Conservation (phyloP, 495 filamentous ascomycete genomes). For the Penicillium coffeae region DNA sequence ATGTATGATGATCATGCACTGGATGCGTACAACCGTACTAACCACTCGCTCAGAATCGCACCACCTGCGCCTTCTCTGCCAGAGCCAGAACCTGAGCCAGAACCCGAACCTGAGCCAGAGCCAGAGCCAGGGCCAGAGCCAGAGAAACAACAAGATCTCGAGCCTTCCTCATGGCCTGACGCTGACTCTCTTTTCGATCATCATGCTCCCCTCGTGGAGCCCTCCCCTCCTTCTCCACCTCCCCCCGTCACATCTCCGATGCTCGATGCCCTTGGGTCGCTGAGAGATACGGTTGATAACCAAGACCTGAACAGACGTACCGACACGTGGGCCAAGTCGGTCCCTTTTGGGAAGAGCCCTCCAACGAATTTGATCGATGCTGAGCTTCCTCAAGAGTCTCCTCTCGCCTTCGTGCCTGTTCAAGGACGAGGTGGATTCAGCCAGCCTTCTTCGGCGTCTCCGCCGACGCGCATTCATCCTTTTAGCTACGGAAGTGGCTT, state of each 20-base stretch:
- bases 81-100: neutral
- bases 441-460: conserved; percentile 49
- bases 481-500: conserved; percentile 44
- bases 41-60: neutral
- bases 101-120: neutral
- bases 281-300: conserved; percentile 25
- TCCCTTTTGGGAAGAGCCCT: conserved; percentile 49
- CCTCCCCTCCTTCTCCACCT: neutral
- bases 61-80: neutral
- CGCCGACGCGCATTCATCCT: conserved; percentile 41
- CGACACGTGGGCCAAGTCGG: conserved; percentile 47
- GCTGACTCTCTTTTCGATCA: conserved; percentile 21
- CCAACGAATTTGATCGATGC: conserved; percentile 43
- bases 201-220: conserved; percentile 15
- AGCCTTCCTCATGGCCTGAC: conserved; percentile 34
- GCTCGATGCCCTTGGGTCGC: conserved; percentile 38
- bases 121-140: neutral
- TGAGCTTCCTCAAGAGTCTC: conserved; percentile 41
- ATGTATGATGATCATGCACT: conserved; percentile 31
- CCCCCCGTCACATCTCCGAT: conserved; percentile 38
- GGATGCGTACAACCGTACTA: neutral
- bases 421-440: conserved; percentile 44
- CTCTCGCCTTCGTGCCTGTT: conserved; percentile 36
- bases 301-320: conserved; percentile 37
- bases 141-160: conserved; percentile 17